These are phyloP conservation scores for Erythrophleum fordii DNA, from an alignment of 306 rosid genomes.

Conservation along the genomic window DNA sequence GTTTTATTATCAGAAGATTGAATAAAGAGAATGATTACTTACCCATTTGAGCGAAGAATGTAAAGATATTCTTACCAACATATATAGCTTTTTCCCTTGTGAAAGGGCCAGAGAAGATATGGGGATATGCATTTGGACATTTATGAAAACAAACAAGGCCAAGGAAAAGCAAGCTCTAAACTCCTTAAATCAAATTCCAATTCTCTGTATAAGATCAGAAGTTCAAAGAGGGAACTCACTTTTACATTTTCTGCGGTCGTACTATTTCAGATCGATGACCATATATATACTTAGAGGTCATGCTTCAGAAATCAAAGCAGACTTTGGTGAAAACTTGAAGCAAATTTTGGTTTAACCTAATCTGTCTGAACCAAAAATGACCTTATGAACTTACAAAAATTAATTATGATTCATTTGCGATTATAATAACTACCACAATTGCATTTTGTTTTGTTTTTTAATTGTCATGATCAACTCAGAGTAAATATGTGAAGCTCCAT, in stretches of 20 bases:
- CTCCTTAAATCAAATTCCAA: slow-evolving; percentile 24
- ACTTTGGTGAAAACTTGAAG: no score
- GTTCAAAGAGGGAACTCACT: slow-evolving; percentile 28
- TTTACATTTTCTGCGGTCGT: not conserved
- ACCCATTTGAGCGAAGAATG: slow-evolving; percentile 50
- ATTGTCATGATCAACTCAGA: no score
- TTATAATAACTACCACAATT: no score
- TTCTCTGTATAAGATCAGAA: slow-evolving; percentile 11
- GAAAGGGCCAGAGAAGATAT: slow-evolving; percentile 40
- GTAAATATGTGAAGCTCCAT: no score
- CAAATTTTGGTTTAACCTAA: no score
- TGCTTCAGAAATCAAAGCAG: no score
- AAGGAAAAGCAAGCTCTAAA: slow-evolving; percentile 43
- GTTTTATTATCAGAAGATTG: slow-evolving; percentile 42
- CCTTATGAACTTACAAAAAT: no score
- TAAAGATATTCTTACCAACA: slow-evolving; percentile 26
- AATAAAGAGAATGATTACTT: slow-evolving; percentile 50
- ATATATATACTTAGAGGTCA: no score
- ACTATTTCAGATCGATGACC: no score
- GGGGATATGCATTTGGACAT: slow-evolving; percentile 43
- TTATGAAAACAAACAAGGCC: slow-evolving; percentile 38
- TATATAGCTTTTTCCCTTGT: slow-evolving; percentile 29
- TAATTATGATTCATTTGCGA: no score
- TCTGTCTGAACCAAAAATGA: no score
- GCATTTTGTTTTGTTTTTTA: no score